Evolutionary conservation across 2,329 filamentous ascomycete genomes (phyloP).

Genomic region (Microdochium nivale): DNA sequence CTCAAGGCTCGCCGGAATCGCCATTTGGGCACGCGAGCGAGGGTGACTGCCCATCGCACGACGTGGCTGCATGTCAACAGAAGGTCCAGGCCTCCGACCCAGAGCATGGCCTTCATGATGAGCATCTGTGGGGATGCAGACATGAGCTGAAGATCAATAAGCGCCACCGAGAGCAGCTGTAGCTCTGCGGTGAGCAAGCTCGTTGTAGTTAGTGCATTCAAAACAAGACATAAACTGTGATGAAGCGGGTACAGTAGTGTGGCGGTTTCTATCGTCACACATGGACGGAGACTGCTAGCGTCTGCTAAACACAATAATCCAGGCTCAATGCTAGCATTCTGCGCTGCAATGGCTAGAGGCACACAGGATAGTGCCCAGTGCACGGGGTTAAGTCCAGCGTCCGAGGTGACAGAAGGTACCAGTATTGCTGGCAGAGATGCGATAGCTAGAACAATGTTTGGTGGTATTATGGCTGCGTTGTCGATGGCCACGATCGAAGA

Average conservation of each 20-base stretch:
- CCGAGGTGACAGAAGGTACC: slow-evolving; percentile 54
- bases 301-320: background rate
- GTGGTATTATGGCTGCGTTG: slow-evolving; percentile 54
- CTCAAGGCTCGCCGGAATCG: slow-evolving; percentile 58
- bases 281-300: slow-evolving; percentile 1
- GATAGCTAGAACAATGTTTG: slow-evolving; percentile 75
- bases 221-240: slow-evolving; percentile 61
- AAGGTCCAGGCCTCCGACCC: slow-evolving; percentile 71
- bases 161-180: slow-evolving; percentile 71
- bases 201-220: slow-evolving; percentile 78
- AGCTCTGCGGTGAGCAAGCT: slow-evolving; percentile 82
- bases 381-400: slow-evolving; percentile 51
- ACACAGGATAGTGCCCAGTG: slow-evolving; percentile 74
- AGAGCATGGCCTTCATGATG: slow-evolving; percentile 78
- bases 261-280: slow-evolving; percentile 46
- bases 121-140: slow-evolving; percentile 73
- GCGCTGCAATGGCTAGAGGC: slow-evolving; percentile 49
- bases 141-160: slow-evolving; percentile 75
- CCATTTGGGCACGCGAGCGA: slow-evolving; percentile 88
- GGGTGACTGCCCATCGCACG: slow-evolving; percentile 72
- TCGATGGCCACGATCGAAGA: slow-evolving; percentile 63
- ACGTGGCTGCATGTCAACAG: slow-evolving; percentile 66
- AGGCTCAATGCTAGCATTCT: slow-evolving; percentile 17
- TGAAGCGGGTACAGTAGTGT: slow-evolving; percentile 75
- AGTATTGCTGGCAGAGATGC: slow-evolving; percentile 66